These are phyloP conservation scores for Podaxis sp. DNA, from an alignment of 768 basidiomycete genomes.

Conservation along the genomic window DNA sequence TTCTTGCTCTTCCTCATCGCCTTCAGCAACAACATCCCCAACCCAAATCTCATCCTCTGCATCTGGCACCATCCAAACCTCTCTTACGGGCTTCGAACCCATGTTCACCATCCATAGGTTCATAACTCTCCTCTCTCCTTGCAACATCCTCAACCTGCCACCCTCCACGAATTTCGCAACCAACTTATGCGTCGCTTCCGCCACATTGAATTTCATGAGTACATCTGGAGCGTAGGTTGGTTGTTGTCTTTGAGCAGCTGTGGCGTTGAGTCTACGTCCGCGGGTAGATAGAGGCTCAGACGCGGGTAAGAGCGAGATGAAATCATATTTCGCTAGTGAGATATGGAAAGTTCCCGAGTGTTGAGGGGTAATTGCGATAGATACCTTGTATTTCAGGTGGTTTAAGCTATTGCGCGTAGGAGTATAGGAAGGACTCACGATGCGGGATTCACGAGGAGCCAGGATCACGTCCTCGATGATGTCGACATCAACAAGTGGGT, in stretches of 20 bases:
- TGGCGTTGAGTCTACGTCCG: conserved; percentile 78
- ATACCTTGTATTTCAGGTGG: conserved; percentile 39
- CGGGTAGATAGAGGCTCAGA: conserved; percentile 64
- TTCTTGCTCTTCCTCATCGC: conserved; percentile 45
- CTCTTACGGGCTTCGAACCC: conserved; percentile 57
- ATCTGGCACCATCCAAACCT: conserved; percentile 70
- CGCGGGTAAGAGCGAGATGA: conserved; percentile 69
- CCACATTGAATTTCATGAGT: conserved; percentile 57
- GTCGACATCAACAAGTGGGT: conserved; percentile 53
- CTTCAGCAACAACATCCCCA: conserved; percentile 59
- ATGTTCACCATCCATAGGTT: conserved; percentile 63
- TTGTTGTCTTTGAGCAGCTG: conserved; percentile 62
- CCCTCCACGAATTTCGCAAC: conserved; percentile 55
- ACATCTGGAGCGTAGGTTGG: conserved; percentile 73
- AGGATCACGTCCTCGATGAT: conserved; percentile 60
- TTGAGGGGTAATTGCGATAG: conserved; percentile 57
- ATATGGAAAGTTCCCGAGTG: conserved; percentile 53
- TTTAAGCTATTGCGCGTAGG: background rate
- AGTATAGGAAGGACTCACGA: conserved; percentile 38
- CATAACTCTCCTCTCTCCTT: conserved; percentile 66
- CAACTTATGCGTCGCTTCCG: conserved; percentile 64
- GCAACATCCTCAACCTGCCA: conserved; percentile 47
- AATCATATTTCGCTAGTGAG: conserved; percentile 60
- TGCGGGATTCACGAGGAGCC: conserved; percentile 60
- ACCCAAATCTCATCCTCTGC: conserved; percentile 66